Evolutionary conservation across 495 filamentous ascomycete genomes (phyloP), one percentile per base, ranked within the genome.

Genomic region (Cercophora sp.): DNA sequence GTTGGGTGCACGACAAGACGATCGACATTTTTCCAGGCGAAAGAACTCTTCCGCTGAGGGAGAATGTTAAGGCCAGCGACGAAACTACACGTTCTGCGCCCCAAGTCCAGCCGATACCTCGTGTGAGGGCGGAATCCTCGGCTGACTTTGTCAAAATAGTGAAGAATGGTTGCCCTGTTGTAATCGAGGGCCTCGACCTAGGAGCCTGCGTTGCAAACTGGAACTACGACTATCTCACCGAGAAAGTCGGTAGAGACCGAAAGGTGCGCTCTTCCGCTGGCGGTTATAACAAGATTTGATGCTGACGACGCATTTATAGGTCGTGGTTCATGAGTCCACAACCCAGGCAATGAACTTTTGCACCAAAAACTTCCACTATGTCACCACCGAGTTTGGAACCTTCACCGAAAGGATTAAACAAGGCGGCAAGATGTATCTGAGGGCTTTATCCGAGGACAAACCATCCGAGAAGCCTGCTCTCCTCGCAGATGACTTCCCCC

Each of bases 331-430:
- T 59, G 75, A 84, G 35, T 79, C 85, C 4, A 64, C 72, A 35
- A 79, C 72, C 26, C 71, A 78, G 29, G 73, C 75, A 13, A 89
- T 96, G 88, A 84, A 86, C 54, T 95, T 96, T 60, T 82, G 82
- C 46, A 64, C 70, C 18, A 94, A 92, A 69, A 95, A 95, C 67
- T 96, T 95, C 64, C 64, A 68, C 18, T 96, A 95, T 60, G 69
- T 75, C 18, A 88, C 80, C 9, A 86, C 84, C 52, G 52, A 68
- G 6, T 89, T 96, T 48, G 77, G 75, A 0, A 76, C 81, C 1
- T 91, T 96, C 61, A 69, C 91, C 20, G 66, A 83, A 26, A 76
- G 81, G 31, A 77, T 87, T 24, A 58, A 63, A 11, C 41, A 54
- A 8, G 85, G 87, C 16, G 81, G 78, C 40, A 81, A 73, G 52